Percentiles rank a stretch among this genome's conserved stretches.
phyloP scores from a whole-genome alignment of 2,329 filamentous ascomycete species.

The Alternaria longipes region DNA sequence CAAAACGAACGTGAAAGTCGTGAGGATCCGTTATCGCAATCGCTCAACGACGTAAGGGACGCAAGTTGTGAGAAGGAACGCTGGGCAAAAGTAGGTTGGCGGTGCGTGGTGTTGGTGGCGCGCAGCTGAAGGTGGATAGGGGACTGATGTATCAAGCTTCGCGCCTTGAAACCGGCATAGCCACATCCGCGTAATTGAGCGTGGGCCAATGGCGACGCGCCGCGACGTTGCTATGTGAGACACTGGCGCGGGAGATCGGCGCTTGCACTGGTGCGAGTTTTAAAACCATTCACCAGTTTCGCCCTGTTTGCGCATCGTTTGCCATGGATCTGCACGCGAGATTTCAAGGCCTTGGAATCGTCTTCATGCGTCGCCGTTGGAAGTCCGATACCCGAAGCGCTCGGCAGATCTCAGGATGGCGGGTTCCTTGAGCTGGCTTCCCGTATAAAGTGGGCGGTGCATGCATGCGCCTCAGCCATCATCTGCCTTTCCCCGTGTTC shows the following conservation, averaged over 20 bases:
- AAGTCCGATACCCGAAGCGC: slow-evolving; percentile 2
- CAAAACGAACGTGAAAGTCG: slow-evolving; percentile 1
- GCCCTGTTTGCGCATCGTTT: slow-evolving; percentile 7
- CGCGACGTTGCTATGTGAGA: slow-evolving; percentile 31
- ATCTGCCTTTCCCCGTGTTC: neutral
- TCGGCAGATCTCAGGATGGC: neutral
- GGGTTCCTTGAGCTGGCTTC: neutral
- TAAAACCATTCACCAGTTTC: slow-evolving; percentile 28
- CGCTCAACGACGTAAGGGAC: neutral
- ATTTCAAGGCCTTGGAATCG: neutral
- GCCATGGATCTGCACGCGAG: neutral
- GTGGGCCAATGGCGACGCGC: slow-evolving; percentile 31
- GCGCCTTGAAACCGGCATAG: slow-evolving; percentile 40
- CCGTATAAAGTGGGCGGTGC: neutral
- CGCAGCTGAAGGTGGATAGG: slow-evolving; percentile 18
- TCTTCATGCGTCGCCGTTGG: slow-evolving; percentile 2
- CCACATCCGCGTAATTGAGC: slow-evolving; percentile 26
- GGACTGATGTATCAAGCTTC: slow-evolving; percentile 30
- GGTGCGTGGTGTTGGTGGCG: slow-evolving; percentile 10
- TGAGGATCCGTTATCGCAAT: neutral
- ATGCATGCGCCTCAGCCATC: neutral
- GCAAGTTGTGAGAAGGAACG: slow-evolving; percentile 6
- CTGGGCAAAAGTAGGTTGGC: slow-evolving; percentile 6
- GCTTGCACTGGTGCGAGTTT: slow-evolving; percentile 18
- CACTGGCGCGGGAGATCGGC: slow-evolving; percentile 38